Conservation (phyloP, 1,284 basidiomycete species). For the Trichosporon faecale region DNA sequence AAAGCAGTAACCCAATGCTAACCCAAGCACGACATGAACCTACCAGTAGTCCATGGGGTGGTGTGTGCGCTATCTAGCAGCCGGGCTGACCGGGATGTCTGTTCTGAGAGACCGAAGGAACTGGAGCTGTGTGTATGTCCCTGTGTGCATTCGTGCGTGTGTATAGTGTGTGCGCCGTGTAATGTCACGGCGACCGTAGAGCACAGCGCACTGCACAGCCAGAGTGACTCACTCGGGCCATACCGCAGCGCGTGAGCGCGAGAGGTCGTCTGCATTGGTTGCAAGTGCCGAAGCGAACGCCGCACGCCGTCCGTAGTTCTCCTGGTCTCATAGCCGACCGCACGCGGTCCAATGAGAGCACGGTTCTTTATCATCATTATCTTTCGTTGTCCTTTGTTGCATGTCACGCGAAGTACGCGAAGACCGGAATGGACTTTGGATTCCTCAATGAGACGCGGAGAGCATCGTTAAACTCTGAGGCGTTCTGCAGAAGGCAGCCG, state of each 20-base stretch:
- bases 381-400: neutral
- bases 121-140: neutral
- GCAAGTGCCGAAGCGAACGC: neutral
- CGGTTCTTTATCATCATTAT: constrained; percentile 6
- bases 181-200: neutral
- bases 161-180: neutral
- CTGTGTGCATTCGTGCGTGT: neutral
- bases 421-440: neutral
- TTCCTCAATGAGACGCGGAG: neutral
- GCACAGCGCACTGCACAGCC: neutral
- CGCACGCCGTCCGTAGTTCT: neutral
- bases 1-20: neutral
- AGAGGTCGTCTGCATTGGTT: neutral
- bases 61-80: neutral
- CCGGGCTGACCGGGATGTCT: neutral
- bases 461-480: neutral
- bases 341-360: neutral
- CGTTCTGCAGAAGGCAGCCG: neutral
- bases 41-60: neutral
- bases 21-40: neutral
- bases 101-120: neutral
- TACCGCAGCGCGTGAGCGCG: neutral
- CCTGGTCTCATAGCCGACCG: neutral
- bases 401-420: neutral
- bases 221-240: neutral